Base-by-base conservation (phyloP, 768 basidiomycete genomes). In the Clitopilus hobsonii region DNA sequence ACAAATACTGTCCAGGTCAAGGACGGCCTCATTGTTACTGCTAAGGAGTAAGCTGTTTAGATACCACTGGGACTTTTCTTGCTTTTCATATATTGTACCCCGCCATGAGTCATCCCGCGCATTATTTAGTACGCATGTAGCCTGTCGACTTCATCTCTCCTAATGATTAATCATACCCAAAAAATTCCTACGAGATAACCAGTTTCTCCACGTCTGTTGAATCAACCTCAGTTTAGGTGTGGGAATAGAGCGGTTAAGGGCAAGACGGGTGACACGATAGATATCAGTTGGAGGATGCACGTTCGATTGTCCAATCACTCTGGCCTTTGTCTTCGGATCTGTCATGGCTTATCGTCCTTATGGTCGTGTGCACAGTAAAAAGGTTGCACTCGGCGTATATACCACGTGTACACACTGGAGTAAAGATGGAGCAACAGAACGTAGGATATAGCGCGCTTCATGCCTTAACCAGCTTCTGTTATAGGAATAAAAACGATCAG, bases 391-490 rank as follows among this genome's bases (percentile, higher is more conserved):
- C 16, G 22, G 10, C 22, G n/a, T n/a, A 30, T 18, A 38, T 50
- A 53, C 53, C 16, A 20, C 25, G 23, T 48, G 27, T 38, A 56
- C 30, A 51, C 25, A 26, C 6, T 28, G n/a, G 51, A 24, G 22
- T 49, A 20, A 6, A 24, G 20, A n/a, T 36, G n/a, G n/a, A 14
- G 13, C 32, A n/a, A 14, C 32, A 36, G 27, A 13, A 8, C 14
- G 7, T 49, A 55, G 16, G 48, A n/a, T 14, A 45, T 38, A 27
- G 49, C 10, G 41, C 22, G 41, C 41, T 11, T 45, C 41, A 53
- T 49, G 56, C 55, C 56, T 64, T 62, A 11, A 58, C 24, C 49
- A 63, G 65, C 62, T 69, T 67, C 65, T 67, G 54, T 11, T 53
- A 18, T 29, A 49, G 27, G 18, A 38, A 29, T 25, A 23, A 18